Conservation (phyloP, 2,329 filamentous ascomycete species). For the Pseudocercospora ulei region DNA sequence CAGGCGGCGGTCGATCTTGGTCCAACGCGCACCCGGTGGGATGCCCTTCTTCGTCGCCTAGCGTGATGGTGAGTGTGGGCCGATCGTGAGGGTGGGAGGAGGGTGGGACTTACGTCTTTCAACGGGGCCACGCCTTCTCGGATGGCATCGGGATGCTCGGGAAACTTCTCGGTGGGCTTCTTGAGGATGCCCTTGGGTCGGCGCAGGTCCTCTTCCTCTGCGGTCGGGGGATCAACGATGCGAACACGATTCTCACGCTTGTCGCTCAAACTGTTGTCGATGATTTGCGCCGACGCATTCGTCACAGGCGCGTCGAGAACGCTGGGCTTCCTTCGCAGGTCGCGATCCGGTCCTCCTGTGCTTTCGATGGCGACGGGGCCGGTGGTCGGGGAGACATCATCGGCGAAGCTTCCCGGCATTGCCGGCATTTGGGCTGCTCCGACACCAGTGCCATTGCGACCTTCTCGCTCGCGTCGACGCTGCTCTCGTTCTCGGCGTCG, state of each 20-base stretch:
- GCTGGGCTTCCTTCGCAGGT: conserved; percentile 27
- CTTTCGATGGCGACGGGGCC: conserved; percentile 7
- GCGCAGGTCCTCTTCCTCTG: conserved; percentile 55
- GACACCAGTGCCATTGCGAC: conserved; percentile 16
- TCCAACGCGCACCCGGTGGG: conserved; percentile 70
- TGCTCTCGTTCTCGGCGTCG: conserved; percentile 31
- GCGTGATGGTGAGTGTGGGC: conserved; percentile 11
- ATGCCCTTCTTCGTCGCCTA: conserved; percentile 35
- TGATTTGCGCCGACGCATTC: conserved; percentile 29
- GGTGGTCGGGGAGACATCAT: conserved; percentile 18
- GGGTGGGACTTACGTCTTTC: conserved; percentile 51
- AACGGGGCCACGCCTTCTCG: conserved; percentile 88
- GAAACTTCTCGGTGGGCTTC: conserved; percentile 69
- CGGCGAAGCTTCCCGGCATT: conserved; percentile 25
- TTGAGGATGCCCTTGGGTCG: conserved; percentile 78
- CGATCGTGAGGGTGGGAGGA: not conserved
- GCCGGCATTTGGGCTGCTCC: conserved; percentile 17
- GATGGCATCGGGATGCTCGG: conserved; percentile 71
- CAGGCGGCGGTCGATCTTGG: conserved; percentile 76
- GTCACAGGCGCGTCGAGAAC: conserved; percentile 31
- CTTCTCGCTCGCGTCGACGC: conserved; percentile 26
- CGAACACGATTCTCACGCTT: conserved; percentile 38
- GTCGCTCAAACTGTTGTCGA: conserved; percentile 32
- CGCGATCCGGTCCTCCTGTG: conserved; percentile 10
- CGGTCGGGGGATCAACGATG: conserved; percentile 61